These are phyloP conservation scores for Pochonia chlamydosporia DNA, from an alignment of 2,329 filamentous ascomycete genomes.

Conservation along the genomic window DNA sequence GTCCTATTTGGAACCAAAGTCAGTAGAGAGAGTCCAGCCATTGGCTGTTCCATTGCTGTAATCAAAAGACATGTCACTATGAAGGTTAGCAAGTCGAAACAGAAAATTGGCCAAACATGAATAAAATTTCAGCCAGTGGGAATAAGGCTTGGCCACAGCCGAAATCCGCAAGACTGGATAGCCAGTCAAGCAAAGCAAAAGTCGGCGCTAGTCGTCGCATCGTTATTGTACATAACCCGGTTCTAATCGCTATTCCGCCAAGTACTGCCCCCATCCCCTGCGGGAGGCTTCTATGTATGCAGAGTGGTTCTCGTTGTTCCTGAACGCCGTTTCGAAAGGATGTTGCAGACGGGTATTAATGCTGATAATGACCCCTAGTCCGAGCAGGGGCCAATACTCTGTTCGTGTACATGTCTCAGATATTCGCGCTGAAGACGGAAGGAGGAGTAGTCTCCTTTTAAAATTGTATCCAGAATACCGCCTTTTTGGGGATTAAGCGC, in stretches of 20 bases:
- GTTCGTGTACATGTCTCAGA: slow-evolving; percentile 47
- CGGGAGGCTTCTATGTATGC: not conserved
- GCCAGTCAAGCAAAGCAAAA: not conserved
- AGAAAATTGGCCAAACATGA: not conserved
- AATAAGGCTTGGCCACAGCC: not conserved
- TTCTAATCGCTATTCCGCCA: slow-evolving; percentile 5
- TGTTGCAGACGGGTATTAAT: not conserved
- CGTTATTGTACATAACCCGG: slow-evolving; percentile 11
- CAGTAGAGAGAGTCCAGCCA: slow-evolving; percentile 1
- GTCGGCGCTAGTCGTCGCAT: slow-evolving; percentile 7
- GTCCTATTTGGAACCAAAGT: not conserved
- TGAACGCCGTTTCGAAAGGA: slow-evolving; percentile 4
- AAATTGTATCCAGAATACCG: slow-evolving; percentile 60
- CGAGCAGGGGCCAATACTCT: slow-evolving; percentile 27
- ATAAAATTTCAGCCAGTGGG: not conserved
- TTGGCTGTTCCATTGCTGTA: not conserved
- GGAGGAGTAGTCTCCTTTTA: slow-evolving; percentile 72
- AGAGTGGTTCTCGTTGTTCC: not conserved
- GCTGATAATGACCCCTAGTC: slow-evolving; percentile 13
- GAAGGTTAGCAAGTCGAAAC: slow-evolving; percentile 19
- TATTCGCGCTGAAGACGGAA: slow-evolving; percentile 65
- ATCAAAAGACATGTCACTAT: slow-evolving; percentile 20
- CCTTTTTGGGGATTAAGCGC: slow-evolving; percentile 22
- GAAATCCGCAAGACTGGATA: not conserved
- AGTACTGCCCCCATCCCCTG: slow-evolving; percentile 1